A percentile compares a stretch with the other conserved stretches of the same genome.
These are phyloP conservation scores for Cystoisospora suis DNA, from an alignment of 169 alveolate species.

Conservation along the genomic window DNA sequence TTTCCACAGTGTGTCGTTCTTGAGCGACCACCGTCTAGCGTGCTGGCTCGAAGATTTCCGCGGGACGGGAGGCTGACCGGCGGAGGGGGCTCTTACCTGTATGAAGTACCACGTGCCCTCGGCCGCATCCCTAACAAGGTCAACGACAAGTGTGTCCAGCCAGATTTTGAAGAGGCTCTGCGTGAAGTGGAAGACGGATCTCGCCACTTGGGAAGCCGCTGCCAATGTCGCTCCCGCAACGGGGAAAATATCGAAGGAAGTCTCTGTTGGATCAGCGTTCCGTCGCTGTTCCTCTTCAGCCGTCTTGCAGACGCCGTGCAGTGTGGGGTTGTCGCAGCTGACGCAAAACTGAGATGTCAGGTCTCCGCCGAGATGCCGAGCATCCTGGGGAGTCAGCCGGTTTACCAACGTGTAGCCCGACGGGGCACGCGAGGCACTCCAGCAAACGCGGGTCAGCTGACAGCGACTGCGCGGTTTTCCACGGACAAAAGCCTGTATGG, in stretches of 20 bases:
- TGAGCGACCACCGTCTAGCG: no score
- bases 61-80: no score
- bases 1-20: no score
- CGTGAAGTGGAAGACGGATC: conserved; percentile 43
- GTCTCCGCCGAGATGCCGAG: conserved; percentile 48
- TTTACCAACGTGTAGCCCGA: conserved; percentile 62
- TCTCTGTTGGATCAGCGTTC: conserved; percentile 34
- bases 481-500: conserved; percentile 56
- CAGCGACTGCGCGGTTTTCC: conserved; percentile 52
- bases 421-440: conserved; percentile 62
- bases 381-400: conserved; percentile 59
- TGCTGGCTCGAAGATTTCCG: no score
- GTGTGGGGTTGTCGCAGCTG: conserved; percentile 56
- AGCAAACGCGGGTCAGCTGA: conserved; percentile 64
- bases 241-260: conserved; percentile 49
- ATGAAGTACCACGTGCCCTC: conserved; percentile 52
- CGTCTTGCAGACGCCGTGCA: conserved; percentile 1
- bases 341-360: conserved; percentile 64
- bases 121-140: conserved; percentile 35
- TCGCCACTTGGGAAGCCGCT: conserved; percentile 56
- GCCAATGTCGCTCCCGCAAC: conserved; percentile 58
- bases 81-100: conserved; percentile 42
- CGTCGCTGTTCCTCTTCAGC: conserved; percentile 27
- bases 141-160: conserved; percentile 62
- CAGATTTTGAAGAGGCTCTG: conserved; percentile 60